These are phyloP conservation scores for Coniochaeta pulveracea DNA, from an alignment of 2,329 filamentous ascomycete genomes.

Conservation along the genomic window DNA sequence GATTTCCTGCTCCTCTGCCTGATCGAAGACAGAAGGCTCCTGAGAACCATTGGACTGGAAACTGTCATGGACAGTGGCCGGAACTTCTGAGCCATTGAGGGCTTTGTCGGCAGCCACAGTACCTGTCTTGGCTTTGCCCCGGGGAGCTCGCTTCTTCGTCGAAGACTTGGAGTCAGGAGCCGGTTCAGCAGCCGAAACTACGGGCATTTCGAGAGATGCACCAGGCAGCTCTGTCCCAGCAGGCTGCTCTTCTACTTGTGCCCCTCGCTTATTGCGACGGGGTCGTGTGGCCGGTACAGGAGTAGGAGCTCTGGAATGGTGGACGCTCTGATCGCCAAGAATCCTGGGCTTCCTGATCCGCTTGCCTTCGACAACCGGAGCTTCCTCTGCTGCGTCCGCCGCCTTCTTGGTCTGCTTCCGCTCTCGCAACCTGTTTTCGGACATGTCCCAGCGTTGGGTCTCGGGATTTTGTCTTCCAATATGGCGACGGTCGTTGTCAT, in stretches of 20 bases:
- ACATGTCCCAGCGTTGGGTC: slow-evolving; percentile 41
- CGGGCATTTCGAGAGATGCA: no score
- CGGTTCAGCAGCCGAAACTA: neutral
- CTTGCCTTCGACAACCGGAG: slow-evolving; percentile 35
- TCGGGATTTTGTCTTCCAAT: slow-evolving; percentile 48
- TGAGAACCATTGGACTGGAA: no score
- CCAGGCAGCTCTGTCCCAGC: slow-evolving; percentile 5
- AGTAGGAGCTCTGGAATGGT: slow-evolving; percentile 39
- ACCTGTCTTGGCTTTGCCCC: neutral
- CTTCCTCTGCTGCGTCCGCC: slow-evolving; percentile 37
- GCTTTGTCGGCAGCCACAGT: neutral
- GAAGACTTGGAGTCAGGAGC: no score
- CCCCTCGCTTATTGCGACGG: slow-evolving; percentile 8
- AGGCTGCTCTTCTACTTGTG: slow-evolving; percentile 5
- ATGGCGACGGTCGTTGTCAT: slow-evolving; percentile 45
- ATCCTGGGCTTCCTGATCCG: slow-evolving; percentile 40
- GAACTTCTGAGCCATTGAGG: no score
- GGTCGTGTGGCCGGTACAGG: slow-evolving; percentile 24
- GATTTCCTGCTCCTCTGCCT: neutral
- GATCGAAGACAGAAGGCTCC: neutral
- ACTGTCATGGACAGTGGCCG: no score
- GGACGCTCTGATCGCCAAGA: slow-evolving; percentile 38
- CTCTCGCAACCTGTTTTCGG: slow-evolving; percentile 43
- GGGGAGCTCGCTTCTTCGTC: slow-evolving; percentile 1
- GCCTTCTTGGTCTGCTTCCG: slow-evolving; percentile 47